Evolutionary conservation across 2,329 filamentous ascomycete genomes (phyloP).

Genomic region (Didymellaceae sp.): DNA sequence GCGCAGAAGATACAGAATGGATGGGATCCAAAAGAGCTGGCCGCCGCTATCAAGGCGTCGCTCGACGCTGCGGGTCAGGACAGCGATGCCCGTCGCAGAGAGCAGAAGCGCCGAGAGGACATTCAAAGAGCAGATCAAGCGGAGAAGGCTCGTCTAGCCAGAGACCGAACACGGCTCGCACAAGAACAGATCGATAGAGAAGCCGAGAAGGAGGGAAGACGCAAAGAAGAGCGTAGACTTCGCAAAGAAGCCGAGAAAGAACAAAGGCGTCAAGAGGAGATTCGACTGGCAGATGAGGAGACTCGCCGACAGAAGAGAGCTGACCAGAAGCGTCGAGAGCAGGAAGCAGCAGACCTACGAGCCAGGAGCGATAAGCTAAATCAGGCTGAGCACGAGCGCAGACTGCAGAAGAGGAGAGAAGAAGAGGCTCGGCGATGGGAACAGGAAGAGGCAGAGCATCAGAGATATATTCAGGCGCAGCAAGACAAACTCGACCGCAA

Average conservation of each 20-base stretch:
- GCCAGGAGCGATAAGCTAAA: not conserved
- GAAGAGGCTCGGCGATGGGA: constrained; percentile 10
- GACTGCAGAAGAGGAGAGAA: not conserved
- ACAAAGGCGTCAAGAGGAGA: not conserved
- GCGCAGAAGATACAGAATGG: not conserved
- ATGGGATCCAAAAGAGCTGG: constrained; percentile 1
- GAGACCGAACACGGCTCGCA: not conserved
- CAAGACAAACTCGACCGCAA: not conserved
- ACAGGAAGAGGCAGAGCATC: constrained; percentile 15
- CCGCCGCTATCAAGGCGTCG: constrained; percentile 1
- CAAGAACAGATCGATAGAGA: constrained; percentile 4
- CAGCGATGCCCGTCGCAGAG: not conserved
- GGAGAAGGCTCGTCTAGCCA: constrained; percentile 3
- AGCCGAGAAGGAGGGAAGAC: not conserved
- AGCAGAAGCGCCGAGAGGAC: not conserved
- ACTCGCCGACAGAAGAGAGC: not conserved
- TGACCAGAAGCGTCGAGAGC: not conserved
- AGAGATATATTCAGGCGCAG: not conserved
- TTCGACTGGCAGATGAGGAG: not conserved
- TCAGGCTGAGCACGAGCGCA: not conserved
- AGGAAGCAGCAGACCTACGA: not conserved
- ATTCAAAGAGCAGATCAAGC: not conserved
- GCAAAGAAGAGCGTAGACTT: not conserved
- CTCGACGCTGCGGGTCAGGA: not conserved
- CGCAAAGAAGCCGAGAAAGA: constrained; percentile 1